These are phyloP conservation scores for Populus ilicifolia DNA, from an alignment of 345 rosid genomes.

Conservation along the genomic window DNA sequence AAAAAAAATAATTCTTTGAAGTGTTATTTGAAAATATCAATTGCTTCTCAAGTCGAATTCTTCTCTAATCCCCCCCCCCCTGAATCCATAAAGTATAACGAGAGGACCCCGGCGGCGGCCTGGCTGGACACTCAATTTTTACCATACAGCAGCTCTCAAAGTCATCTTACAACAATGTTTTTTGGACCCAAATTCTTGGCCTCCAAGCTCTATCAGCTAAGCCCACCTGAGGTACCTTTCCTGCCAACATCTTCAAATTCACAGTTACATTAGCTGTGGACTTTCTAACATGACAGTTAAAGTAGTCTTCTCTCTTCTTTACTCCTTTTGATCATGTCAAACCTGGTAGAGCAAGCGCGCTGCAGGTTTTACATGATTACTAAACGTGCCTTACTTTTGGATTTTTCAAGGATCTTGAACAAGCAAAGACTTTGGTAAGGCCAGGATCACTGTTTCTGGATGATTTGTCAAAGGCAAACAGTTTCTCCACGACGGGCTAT, in stretches of 20 bases:
- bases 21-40: no score
- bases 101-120: constrained; percentile 1
- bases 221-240: constrained; percentile 1
- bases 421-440: constrained; percentile 17
- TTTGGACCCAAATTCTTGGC: constrained; percentile 25
- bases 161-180: not conserved
- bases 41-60: not conserved
- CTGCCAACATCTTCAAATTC: no score
- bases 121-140: constrained; percentile 33
- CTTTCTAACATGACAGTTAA: no score
- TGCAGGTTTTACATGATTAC: not conserved
- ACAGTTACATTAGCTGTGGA: no score
- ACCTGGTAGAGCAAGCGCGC: no score
- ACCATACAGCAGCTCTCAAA: constrained; percentile 5
- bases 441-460: constrained; percentile 2
- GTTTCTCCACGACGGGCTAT: constrained; percentile 11
- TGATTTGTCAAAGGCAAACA: constrained; percentile 1
- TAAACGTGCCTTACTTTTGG: not conserved
- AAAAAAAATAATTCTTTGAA: no score
- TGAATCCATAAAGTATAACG: not conserved
- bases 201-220: constrained; percentile 17
- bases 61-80: not conserved
- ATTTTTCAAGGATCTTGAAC: constrained; percentile 11
- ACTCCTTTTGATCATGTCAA: no score
- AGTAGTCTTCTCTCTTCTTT: no score